Evolutionary conservation across 352 stramenopile genomes (phyloP).

Genomic region (Phytophthora pseudosyringae): DNA sequence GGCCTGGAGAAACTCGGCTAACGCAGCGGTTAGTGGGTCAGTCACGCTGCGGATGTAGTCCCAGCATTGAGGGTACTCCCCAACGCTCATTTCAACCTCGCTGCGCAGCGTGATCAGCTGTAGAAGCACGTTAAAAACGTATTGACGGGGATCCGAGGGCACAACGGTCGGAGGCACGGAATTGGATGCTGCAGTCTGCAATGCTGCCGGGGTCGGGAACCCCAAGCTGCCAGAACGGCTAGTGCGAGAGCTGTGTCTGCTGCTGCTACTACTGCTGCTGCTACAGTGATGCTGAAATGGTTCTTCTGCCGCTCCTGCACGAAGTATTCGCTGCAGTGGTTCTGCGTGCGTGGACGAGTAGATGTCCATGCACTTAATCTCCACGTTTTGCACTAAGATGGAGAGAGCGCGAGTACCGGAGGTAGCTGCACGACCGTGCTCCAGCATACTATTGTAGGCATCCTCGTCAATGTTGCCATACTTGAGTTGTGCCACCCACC

Average conservation of each 20-base stretch:
- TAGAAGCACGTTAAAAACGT: conserved; percentile 83
- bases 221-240: conserved; percentile 33
- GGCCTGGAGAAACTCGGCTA: conserved; percentile 54
- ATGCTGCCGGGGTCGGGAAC: conserved; percentile 20
- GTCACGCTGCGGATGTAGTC: conserved; percentile 63
- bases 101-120: conserved; percentile 78
- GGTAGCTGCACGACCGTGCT: conserved; percentile 33
- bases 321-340: conserved; percentile 56
- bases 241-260: conserved; percentile 37
- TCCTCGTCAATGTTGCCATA: conserved; percentile 31
- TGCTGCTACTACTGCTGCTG: conserved; percentile 28
- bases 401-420: conserved; percentile 35
- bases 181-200: conserved; percentile 26
- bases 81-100: conserved; percentile 75
- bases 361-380: conserved; percentile 64
- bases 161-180: conserved; percentile 18
- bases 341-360: conserved; percentile 64
- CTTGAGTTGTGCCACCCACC: conserved; percentile 55
- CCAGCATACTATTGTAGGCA: conserved; percentile 12
- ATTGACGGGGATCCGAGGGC: conserved; percentile 69
- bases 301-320: conserved; percentile 56
- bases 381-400: conserved; percentile 52
- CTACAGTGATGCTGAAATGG: conserved; percentile 34
- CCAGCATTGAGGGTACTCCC: conserved; percentile 56
- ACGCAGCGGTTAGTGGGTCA: conserved; percentile 55